phyloP scores from a whole-genome alignment of 345 rosid genomes.

The Eucalyptus erythrocorys region DNA sequence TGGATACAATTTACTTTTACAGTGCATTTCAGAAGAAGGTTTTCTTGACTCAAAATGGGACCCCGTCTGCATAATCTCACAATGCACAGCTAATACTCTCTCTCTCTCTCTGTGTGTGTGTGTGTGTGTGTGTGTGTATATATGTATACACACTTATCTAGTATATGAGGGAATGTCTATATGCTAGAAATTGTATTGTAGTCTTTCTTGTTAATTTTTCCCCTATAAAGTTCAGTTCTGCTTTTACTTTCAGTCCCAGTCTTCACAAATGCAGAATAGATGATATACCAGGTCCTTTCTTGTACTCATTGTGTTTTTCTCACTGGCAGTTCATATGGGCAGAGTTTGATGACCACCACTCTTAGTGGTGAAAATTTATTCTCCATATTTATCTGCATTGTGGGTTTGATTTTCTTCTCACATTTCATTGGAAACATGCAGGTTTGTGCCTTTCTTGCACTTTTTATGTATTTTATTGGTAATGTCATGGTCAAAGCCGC shows the following conservation, averaged over 20 bases:
- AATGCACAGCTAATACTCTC: background rate
- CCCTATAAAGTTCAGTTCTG: background rate
- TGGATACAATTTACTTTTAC: background rate
- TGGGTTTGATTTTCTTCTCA: constrained; percentile 67
- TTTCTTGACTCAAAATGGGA: background rate
- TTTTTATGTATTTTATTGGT: background rate
- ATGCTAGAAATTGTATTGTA: background rate
- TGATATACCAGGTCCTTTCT: background rate
- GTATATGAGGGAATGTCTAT: background rate
- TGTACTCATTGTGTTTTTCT: background rate
- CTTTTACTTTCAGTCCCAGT: background rate
- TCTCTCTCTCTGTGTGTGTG: no score
- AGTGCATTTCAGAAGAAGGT: background rate
- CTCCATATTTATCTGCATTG: constrained; percentile 54
- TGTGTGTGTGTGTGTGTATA: no score
- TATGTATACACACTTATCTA: background rate
- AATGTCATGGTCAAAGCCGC: background rate
- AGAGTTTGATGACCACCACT: constrained; percentile 51
- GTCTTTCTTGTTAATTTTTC: background rate
- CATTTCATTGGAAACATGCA: constrained; percentile 88
- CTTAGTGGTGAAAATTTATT: constrained; percentile 42
- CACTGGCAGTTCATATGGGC: constrained; percentile 74
- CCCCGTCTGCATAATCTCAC: background rate
- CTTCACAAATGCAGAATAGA: background rate
- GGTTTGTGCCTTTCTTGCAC: constrained; percentile 9